Base-by-base conservation (phyloP, 257 asterid species). In the Fraxinus excelsior region DNA sequence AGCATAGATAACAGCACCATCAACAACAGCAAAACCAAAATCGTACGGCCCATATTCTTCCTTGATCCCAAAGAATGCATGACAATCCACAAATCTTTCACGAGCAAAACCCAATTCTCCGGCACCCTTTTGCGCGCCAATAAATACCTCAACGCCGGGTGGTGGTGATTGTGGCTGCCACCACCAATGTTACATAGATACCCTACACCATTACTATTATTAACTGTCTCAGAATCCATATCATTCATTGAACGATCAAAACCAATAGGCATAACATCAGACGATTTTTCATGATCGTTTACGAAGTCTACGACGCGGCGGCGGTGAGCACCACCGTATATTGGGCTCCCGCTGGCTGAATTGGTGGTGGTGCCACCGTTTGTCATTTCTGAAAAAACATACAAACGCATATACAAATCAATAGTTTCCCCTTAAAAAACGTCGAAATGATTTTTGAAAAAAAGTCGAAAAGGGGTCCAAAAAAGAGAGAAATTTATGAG, bases 21-120 rank as follows among this genome's bases (percentile, higher is more conserved):
- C 64, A 74, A 34, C 80, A 92, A 4, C 1, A 92, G 84, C 74
- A 92, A 69, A 34, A 73, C 74, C 5, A 91, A 37, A 19, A 91
- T 69, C 35, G 84, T 73, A 5, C 96, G 89, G n/a, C 81, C 89
- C 83, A 85, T 60, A 67, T 92, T 90, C 86, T 81, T 90, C 85
- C 90, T 86, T 26, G 85, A 84, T 29, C 76, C 82, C 82, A 87
- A 67, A 44, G 76, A 81, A 74, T 83, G 80, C 71, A 87, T 31
- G 76, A 51, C 56, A 11, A 80, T 83, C 2, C 75, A 21, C 6
- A 81, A 78, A 29, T 83, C 89, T 72, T 84, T 88, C 18, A 46
- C 83, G n/a, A 81, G 76, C 28, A 82, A 19, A 19, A 80, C 78
- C 84, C 87, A 83, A 49, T 28, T 82, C 46, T 93, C 96, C 56